Conservation (phyloP, 108 stramenopile genomes). For the Heterococcus sp. region DNA sequence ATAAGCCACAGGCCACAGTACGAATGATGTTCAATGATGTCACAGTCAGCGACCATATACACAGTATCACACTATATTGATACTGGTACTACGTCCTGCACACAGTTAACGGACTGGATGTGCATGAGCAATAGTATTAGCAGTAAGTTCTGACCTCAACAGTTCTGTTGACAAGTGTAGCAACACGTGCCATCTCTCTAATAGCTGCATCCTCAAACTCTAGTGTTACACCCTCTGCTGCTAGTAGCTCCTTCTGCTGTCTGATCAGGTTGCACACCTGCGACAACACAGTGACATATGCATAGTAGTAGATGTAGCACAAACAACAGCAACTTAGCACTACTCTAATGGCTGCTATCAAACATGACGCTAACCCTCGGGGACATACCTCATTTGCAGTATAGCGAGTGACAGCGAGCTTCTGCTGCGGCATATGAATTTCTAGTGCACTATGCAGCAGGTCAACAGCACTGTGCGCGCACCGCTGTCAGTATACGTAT, state of each 20-base stretch:
- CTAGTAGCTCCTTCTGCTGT: constrained; percentile 89
- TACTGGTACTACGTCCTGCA: too few relatives aligned
- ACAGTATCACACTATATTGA: not conserved
- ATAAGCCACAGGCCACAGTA: not conserved
- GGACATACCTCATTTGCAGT: too few relatives aligned
- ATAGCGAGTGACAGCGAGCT: too few relatives aligned
- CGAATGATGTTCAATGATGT: not conserved
- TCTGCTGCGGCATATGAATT: too few relatives aligned
- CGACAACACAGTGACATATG: not conserved
- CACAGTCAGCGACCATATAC: not conserved
- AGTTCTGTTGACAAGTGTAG: constrained; percentile 85
- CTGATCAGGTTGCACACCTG: constrained; percentile 77
- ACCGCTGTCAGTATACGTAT: not conserved
- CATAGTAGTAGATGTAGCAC: not conserved
- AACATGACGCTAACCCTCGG: too few relatives aligned
- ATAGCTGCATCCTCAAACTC: constrained; percentile 91
- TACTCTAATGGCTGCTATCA: too few relatives aligned
- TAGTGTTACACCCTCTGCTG: constrained; percentile 82
- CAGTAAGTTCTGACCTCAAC: constrained; percentile 62
- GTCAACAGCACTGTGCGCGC: not conserved
- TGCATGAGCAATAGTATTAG: too few relatives aligned
- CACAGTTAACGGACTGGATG: too few relatives aligned
- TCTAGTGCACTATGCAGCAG: not conserved
- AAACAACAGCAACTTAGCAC: too few relatives aligned
- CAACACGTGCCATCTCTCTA: constrained; percentile 89